Percentiles rank a stretch among this genome's conserved stretches.
Evolutionary conservation across 257 asterid species (phyloP).

Genomic region (Oldenlandia corymbosa): DNA sequence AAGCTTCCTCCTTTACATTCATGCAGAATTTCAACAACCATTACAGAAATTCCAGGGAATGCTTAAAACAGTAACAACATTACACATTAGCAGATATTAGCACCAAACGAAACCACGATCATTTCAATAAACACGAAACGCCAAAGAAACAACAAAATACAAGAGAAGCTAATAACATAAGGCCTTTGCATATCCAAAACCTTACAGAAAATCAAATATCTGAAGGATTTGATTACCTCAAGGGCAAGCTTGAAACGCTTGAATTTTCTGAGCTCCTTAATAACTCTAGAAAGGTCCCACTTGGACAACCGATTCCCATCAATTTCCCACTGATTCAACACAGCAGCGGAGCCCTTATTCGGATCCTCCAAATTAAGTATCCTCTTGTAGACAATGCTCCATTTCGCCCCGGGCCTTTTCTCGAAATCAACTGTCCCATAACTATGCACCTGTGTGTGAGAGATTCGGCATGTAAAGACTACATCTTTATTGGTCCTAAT

Average conservation of each 20-base stretch:
- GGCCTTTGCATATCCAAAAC: not conserved
- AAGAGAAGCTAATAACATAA: not conserved
- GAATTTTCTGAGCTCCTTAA: constrained; percentile 82
- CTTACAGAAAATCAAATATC: too few species aligned
- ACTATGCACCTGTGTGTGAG: constrained; percentile 50
- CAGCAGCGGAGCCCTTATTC: constrained; percentile 44
- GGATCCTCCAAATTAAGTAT: constrained; percentile 48
- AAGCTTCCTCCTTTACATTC: not conserved
- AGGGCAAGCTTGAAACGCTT: constrained; percentile 68
- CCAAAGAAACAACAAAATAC: not conserved
- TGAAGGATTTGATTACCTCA: constrained; percentile 40
- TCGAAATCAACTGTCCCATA: constrained; percentile 63
- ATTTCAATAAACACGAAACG: too few species aligned
- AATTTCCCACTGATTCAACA: constrained; percentile 67
- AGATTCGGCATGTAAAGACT: constrained; percentile 39
- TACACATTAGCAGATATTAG: not conserved
- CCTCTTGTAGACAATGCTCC: constrained; percentile 61
- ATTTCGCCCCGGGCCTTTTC: constrained; percentile 45
- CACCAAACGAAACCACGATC: not conserved
- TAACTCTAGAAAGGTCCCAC: constrained; percentile 72
- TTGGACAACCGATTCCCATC: constrained; percentile 53
- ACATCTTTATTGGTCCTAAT: constrained; percentile 27
- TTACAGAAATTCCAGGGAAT: not conserved
- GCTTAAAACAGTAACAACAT: not conserved
- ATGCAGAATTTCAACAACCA: too few species aligned